Evolutionary conservation across 2,329 filamentous ascomycete genomes (phyloP), one percentile per base, ranked within the genome.

Genomic region (Stemphylium vesicarium): DNA sequence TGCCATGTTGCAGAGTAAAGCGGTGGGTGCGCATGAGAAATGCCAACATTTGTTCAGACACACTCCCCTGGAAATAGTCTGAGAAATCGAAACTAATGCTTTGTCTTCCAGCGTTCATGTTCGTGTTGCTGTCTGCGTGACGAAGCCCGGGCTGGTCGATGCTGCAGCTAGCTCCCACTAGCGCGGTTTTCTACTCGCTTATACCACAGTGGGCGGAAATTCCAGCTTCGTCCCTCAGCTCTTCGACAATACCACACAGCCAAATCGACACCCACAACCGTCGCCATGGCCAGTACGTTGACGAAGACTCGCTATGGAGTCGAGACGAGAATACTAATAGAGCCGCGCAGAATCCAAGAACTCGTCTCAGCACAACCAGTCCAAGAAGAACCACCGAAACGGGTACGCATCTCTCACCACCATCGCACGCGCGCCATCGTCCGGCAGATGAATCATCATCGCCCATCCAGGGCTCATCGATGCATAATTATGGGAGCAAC

Each of bases 301-400:
- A 26, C 38, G 40, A 32, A 29, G 37, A 26, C 37, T 33, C 26
- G n/a, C 39, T 2, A 42, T 1, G 12, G 3, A n/a, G n/a, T 15
- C 29, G 24, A 29, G 24, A 24, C 41, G 16, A 35, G 36, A 43
- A 39, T 46, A 50, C 64, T 70, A 62, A 67, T 39, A 42, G 26
- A 36, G 15, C 4, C 37, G 49, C 57, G 55, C 79, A 97, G 93
- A 98, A 88, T 98, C 95, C 77, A 98, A 98, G 92, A 98, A 98
- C 89, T 96, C 92, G 84, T 97, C 94, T 77, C 94, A 98, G 87
- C 92, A 97, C 85, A 97, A 97, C 85, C 90, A 95, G 88, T 88
- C 87, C 81, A 90, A 90, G 86, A 99, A 99, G 91, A 93, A 92
- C 84, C 95, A 99, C 89, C 89, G 90, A 80, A 99, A 99, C 87